Percentiles rank a stretch among this genome's conserved stretches.
These are phyloP conservation scores for Cladosporium austrohemisphaericum DNA, from an alignment of 2,329 filamentous ascomycete species.

Conservation along the genomic window DNA sequence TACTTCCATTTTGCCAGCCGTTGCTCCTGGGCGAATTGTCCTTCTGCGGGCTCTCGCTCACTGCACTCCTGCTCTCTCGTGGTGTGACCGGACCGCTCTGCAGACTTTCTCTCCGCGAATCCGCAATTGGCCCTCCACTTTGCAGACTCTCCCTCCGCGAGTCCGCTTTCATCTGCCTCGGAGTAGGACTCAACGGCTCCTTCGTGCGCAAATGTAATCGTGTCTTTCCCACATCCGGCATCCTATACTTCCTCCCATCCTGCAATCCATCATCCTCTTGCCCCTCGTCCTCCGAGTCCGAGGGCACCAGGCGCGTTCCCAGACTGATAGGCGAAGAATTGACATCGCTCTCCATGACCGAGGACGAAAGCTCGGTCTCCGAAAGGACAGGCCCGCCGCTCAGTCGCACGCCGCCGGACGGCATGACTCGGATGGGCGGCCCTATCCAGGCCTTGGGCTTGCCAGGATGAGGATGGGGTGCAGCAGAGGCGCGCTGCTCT, in stretches of 20 bases:
- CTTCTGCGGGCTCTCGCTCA: constrained; percentile 33
- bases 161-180: constrained; percentile 16
- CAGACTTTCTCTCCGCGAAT: not conserved
- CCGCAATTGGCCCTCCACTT: not conserved
- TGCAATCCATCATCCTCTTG: constrained; percentile 39
- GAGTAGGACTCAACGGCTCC: constrained; percentile 29
- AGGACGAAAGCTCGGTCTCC: constrained; percentile 31
- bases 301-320: constrained; percentile 53
- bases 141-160: constrained; percentile 13
- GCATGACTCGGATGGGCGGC: constrained; percentile 27
- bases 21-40: not conserved
- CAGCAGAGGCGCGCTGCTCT: constrained; percentile 38
- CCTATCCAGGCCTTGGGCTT: constrained; percentile 68
- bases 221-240: constrained; percentile 68
- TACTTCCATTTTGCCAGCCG: constrained; percentile 16
- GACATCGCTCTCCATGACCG: constrained; percentile 43
- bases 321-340: constrained; percentile 47
- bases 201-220: constrained; percentile 29
- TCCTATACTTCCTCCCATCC: constrained; percentile 70
- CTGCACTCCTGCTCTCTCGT: constrained; percentile 24
- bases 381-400: constrained; percentile 31
- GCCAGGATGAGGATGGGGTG: not conserved
- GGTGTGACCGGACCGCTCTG: constrained; percentile 3
- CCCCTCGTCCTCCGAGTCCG: constrained; percentile 49
- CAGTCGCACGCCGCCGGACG: constrained; percentile 29